phyloP scores from a whole-genome alignment of 768 basidiomycete genomes.

The Amanita muscaria region DNA sequence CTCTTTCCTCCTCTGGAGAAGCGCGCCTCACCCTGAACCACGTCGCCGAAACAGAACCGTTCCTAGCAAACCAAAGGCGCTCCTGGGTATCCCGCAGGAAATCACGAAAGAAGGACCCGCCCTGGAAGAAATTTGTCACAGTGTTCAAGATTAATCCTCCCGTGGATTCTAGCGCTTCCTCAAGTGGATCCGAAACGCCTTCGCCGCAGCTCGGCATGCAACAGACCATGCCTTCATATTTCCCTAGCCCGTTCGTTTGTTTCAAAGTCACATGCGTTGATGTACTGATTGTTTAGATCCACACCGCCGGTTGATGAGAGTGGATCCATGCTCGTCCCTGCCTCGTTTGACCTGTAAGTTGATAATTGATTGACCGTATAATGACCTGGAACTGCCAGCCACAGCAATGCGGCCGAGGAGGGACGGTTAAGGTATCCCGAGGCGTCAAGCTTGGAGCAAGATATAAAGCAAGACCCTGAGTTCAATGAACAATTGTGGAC shows the following conservation, averaged over 20 bases:
- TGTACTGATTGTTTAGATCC: too few relatives aligned
- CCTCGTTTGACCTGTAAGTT: too few relatives aligned
- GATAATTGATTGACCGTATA: too few relatives aligned
- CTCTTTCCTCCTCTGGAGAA: slow-evolving; percentile 5
- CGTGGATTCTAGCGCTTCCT: neutral
- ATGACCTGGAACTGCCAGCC: too few relatives aligned
- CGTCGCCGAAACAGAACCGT: slow-evolving; percentile 1
- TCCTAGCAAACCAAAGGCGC: neutral
- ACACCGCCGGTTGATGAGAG: too few relatives aligned
- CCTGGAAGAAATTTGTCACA: slow-evolving; percentile 9
- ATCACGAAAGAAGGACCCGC: slow-evolving; percentile 1
- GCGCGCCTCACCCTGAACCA: slow-evolving; percentile 2
- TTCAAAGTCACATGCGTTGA: too few relatives aligned
- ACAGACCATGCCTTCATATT: neutral
- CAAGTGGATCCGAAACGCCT: neutral
- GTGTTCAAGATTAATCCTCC: slow-evolving; percentile 4
- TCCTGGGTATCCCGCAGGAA: slow-evolving; percentile 8
- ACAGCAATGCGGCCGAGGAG: too few relatives aligned
- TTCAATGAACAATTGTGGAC: too few relatives aligned
- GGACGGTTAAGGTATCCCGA: too few relatives aligned
- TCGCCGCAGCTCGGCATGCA: neutral
- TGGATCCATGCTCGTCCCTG: too few relatives aligned
- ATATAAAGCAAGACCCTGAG: too few relatives aligned
- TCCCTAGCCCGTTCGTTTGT: slow-evolving; percentile 3
- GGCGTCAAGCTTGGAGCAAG: too few relatives aligned